A percentile compares a stretch with the other conserved stretches of the same genome.
phyloP scores from a whole-genome alignment of 108 stramenopile genomes.

The Nannochloropsis granulata region DNA sequence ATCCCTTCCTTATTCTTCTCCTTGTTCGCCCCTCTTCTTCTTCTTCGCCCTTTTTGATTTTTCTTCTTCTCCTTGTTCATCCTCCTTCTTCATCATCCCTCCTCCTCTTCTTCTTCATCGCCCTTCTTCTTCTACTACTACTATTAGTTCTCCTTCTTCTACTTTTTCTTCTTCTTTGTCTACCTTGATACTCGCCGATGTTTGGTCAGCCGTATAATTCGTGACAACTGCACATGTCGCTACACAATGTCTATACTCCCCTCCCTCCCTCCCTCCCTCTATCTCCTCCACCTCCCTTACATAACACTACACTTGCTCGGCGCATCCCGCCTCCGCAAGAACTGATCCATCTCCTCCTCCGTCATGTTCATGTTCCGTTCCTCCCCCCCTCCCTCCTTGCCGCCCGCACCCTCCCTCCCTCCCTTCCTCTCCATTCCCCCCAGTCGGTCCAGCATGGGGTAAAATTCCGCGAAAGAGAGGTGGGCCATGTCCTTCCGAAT shows the following conservation, averaged over 20 bases:
- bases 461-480: slow-evolving; percentile 12
- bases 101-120: no score
- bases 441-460: not conserved
- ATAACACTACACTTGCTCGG: not conserved
- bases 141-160: not conserved
- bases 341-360: not conserved
- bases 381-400: not conserved
- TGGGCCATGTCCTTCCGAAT: slow-evolving; percentile 22
- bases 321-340: not conserved
- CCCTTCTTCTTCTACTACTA: no score
- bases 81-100: no score
- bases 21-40: no score
- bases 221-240: not conserved
- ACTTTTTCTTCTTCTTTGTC: not conserved
- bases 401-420: not conserved
- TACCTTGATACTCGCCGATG: not conserved
- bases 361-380: not conserved
- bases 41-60: no score
- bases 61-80: no score
- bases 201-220: not conserved
- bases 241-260: no score
- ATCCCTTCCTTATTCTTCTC: no score
- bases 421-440: not conserved
- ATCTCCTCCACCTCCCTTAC: not conserved
- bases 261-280: not conserved